Evolutionary conservation across 345 rosid species (phyloP).

Genomic region (Trapa bicornis): DNA sequence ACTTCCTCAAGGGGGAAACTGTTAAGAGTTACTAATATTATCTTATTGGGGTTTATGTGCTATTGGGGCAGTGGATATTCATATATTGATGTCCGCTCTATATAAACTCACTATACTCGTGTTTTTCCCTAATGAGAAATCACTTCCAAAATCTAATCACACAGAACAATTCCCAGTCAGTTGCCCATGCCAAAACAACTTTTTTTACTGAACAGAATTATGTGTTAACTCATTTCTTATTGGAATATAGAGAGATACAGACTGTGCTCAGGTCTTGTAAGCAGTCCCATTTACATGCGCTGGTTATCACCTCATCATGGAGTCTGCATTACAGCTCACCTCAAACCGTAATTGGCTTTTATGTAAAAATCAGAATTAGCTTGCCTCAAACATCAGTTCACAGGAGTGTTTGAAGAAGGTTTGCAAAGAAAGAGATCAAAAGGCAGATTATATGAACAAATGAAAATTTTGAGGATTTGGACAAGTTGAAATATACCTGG

Average conservation of each 20-base stretch:
- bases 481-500: conserved; percentile 33
- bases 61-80: too few relatives aligned
- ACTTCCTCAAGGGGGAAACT: too few relatives aligned
- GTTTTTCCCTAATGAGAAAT: neutral
- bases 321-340: neutral
- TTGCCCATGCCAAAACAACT: neutral
- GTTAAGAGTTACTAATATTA: too few relatives aligned
- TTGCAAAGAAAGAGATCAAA: neutral
- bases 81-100: too few relatives aligned
- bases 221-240: neutral
- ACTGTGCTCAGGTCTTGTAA: neutral
- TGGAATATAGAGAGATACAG: neutral
- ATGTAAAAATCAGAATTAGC: neutral
- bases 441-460: neutral
- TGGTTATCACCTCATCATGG: neutral
- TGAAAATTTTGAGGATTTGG: neutral
- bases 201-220: neutral
- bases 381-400: neutral
- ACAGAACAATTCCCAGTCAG: too few relatives aligned
- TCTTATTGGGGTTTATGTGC: too few relatives aligned
- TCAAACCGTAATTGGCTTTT: neutral
- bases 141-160: too few relatives aligned
- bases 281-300: neutral
- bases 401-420: neutral
- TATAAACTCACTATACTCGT: too few relatives aligned